A percentile compares a stretch with the other conserved stretches of the same genome.
Conservation (phyloP, 164 flowering plant genomes). For the Warburgia ugandensis region DNA sequence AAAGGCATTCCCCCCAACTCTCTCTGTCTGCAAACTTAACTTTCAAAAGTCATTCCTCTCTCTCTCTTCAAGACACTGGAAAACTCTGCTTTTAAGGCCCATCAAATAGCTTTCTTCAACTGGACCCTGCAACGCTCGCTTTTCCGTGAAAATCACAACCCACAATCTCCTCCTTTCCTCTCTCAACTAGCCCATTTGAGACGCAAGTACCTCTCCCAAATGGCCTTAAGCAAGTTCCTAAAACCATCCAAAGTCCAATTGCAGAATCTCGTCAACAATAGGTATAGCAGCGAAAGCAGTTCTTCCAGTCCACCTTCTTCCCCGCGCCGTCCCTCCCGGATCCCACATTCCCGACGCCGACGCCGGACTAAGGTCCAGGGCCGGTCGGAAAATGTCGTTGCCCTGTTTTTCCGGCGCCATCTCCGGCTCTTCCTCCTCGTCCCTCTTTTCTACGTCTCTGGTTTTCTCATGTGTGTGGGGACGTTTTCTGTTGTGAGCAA, state of each 20-base stretch:
- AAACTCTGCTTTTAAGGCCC: slow-evolving; percentile 1
- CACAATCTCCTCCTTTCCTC: too few species aligned
- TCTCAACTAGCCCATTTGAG: too few species aligned
- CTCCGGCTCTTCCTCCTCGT: slow-evolving; percentile 43
- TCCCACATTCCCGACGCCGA: slow-evolving; percentile 25
- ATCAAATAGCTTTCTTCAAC: too few species aligned
- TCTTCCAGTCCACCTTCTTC: slow-evolving; percentile 44
- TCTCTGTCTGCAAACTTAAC: too few species aligned
- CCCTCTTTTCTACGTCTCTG: slow-evolving; percentile 46
- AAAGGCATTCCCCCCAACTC: neutral
- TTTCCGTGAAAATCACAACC: slow-evolving; percentile 21
- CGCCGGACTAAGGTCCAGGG: slow-evolving; percentile 28
- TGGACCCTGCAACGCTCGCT: too few species aligned
- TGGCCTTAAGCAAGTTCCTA: too few species aligned
- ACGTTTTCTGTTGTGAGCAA: slow-evolving; percentile 38
- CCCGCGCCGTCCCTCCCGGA: slow-evolving; percentile 24
- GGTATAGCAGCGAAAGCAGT: slow-evolving; percentile 22
- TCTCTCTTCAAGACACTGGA: slow-evolving; percentile 4
- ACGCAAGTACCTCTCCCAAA: too few species aligned
- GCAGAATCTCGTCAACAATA: slow-evolving; percentile 13
- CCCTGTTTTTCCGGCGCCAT: slow-evolving; percentile 22
- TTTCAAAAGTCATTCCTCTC: too few species aligned
- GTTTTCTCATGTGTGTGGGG: slow-evolving; percentile 47
- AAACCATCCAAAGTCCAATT: too few species aligned
- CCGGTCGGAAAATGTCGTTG: slow-evolving; percentile 10